Evolutionary conservation across 345 rosid genomes (phyloP).

Genomic region (Crucihimalaya himalaica): DNA sequence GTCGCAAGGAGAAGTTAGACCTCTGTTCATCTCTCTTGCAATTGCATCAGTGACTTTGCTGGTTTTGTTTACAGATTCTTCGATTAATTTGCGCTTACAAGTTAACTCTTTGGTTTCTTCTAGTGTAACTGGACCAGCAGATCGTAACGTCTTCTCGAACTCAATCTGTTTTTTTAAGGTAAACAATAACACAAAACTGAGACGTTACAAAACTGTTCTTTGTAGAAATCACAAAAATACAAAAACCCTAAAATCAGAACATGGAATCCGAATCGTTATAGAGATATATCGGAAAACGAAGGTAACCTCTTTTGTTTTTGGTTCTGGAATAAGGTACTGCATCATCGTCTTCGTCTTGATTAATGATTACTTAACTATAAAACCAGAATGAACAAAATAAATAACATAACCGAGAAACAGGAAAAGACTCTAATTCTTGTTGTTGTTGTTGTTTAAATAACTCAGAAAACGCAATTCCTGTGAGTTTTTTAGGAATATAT

Average conservation of each 20-base stretch:
- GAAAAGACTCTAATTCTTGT: not conserved
- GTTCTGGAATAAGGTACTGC: conserved; percentile 36
- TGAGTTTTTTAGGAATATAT: not conserved
- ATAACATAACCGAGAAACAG: conserved; percentile 10
- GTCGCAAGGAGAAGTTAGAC: conserved; percentile 55
- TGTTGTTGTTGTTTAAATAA: not conserved
- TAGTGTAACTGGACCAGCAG: conserved; percentile 58
- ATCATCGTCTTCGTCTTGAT: conserved; percentile 18
- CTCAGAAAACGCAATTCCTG: not conserved
- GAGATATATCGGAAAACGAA: not conserved
- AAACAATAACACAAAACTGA: not conserved
- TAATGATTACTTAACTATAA: not conserved
- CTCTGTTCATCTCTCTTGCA: conserved; percentile 75
- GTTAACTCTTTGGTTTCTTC: conserved; percentile 63
- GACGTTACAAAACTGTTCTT: not conserved
- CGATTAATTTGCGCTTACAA: conserved; percentile 60
- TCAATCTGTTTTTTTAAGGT: conserved; percentile 46
- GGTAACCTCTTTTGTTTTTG: conserved; percentile 39
- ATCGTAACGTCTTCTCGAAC: conserved; percentile 55
- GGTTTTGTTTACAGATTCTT: conserved; percentile 65
- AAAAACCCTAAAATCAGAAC: not conserved
- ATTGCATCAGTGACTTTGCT: conserved; percentile 58
- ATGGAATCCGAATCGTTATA: not conserved
- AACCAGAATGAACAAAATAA: not conserved
- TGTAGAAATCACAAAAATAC: not conserved